Conservation (phyloP, 2,329 filamentous ascomycete genomes). For the Fusarium globosum region DNA sequence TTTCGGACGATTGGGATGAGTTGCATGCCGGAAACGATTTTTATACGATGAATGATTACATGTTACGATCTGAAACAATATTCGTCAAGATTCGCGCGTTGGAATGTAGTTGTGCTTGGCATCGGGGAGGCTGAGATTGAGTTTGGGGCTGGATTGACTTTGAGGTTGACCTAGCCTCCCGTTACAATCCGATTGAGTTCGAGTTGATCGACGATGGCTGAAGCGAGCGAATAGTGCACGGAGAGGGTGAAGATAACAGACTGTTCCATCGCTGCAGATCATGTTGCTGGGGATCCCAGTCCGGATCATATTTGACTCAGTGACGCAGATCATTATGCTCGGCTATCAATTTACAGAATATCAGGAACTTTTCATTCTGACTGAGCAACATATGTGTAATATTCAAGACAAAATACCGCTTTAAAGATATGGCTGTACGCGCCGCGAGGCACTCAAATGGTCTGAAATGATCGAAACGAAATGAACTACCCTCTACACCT, state of each 20-base stretch:
- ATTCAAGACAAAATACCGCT: background rate
- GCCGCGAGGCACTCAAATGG: conserved; percentile 6
- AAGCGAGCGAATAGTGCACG: background rate
- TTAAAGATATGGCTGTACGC: background rate
- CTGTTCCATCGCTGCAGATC: background rate
- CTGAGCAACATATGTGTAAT: background rate
- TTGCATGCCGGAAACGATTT: background rate
- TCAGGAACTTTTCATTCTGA: too few relatives aligned
- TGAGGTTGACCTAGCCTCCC: background rate
- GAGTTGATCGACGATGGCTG: background rate
- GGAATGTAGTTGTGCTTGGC: conserved; percentile 17
- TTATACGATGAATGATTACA: conserved; percentile 17
- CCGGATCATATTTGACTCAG: background rate
- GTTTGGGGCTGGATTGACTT: conserved; percentile 7
- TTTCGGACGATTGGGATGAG: background rate
- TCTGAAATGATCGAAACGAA: background rate
- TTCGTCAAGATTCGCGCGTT: background rate
- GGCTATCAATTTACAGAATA: background rate
- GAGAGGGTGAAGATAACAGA: conserved; percentile 1
- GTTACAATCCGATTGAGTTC: conserved; percentile 22
- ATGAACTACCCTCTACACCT: background rate
- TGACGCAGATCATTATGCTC: background rate
- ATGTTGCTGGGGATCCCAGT: background rate
- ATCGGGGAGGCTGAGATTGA: conserved; percentile 3
- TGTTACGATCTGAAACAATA: conserved; percentile 9